Evolutionary conservation across 2,329 filamentous ascomycete genomes (phyloP).

Genomic region (Lasiodiplodia citricola): DNA sequence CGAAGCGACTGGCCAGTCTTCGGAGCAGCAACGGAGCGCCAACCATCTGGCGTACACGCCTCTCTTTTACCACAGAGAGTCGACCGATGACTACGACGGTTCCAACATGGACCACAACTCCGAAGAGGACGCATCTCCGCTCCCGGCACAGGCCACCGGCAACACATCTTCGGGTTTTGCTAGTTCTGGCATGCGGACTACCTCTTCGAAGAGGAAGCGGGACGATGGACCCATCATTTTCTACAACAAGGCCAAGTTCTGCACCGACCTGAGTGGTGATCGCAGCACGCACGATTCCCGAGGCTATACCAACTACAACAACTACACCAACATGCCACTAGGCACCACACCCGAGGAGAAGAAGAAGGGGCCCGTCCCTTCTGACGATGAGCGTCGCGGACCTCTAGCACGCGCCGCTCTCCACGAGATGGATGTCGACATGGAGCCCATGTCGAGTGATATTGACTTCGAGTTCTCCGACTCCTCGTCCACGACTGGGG

Average conservation of each 20-base stretch:
- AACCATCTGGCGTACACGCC: conserved; percentile 53
- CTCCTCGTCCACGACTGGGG: not conserved
- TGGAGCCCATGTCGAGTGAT: not conserved
- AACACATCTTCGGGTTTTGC: conserved; percentile 50
- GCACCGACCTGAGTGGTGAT: conserved; percentile 78
- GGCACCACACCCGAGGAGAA: not conserved
- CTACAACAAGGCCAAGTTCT: conserved; percentile 76
- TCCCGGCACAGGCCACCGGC: conserved; percentile 33
- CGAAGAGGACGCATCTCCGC: conserved; percentile 42
- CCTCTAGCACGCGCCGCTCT: conserved; percentile 9
- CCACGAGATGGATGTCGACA: conserved; percentile 14
- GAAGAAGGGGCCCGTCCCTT: too few species aligned
- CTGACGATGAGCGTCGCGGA: conserved; percentile 12
- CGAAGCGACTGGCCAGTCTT: conserved; percentile 30
- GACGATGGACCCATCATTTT: conserved; percentile 81
- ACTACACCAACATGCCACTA: conserved; percentile 2
- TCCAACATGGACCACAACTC: conserved; percentile 1
- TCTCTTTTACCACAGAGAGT: conserved; percentile 54
- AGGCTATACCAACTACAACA: conserved; percentile 16
- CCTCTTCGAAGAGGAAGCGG: conserved; percentile 57
- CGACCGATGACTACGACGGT: conserved; percentile 35
- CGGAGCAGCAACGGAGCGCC: conserved; percentile 9
- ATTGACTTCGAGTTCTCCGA: not conserved
- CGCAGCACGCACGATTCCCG: conserved; percentile 32
- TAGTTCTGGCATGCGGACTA: conserved; percentile 54